These are phyloP conservation scores for Alternaria arbusti DNA, from an alignment of 2,329 filamentous ascomycete species.

Conservation along the genomic window DNA sequence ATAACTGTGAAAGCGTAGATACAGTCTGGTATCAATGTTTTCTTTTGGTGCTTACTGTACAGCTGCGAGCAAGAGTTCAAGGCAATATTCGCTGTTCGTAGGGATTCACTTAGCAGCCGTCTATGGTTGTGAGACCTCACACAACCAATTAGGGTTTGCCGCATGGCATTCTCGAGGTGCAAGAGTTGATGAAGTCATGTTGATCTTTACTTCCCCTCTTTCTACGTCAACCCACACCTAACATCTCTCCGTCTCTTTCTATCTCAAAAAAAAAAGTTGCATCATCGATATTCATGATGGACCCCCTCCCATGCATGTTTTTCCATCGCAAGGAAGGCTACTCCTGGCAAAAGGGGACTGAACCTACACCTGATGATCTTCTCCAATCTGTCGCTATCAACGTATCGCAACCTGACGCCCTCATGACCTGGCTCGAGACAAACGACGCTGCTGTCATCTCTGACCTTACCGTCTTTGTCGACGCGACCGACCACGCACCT, in stretches of 20 bases:
- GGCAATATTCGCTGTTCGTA: not conserved
- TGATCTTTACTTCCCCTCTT: not conserved
- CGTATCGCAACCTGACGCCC: not conserved
- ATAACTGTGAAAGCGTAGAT: constrained; percentile 5
- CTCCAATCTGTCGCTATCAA: not conserved
- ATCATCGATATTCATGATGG: not conserved
- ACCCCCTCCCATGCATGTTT: not conserved
- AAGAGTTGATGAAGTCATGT: not conserved
- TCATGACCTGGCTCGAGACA: not conserved
- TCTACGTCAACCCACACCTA: not conserved
- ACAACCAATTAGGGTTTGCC: not conserved
- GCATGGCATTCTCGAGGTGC: not conserved
- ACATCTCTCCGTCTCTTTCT: not conserved
- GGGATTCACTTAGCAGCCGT: not conserved
- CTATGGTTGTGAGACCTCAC: not conserved
- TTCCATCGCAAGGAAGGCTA: not conserved
- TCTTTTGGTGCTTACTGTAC: not conserved
- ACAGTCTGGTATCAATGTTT: not conserved
- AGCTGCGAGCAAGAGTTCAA: not conserved
- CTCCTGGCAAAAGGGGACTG: not conserved
- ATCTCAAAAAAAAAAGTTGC: not conserved
- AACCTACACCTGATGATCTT: not conserved
- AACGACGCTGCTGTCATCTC: not conserved
- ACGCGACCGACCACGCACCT: not conserved
- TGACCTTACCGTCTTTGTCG: not conserved